phyloP scores from a whole-genome alignment of 2,329 filamentous ascomycete genomes.

The Tolypocladium guangdongense region DNA sequence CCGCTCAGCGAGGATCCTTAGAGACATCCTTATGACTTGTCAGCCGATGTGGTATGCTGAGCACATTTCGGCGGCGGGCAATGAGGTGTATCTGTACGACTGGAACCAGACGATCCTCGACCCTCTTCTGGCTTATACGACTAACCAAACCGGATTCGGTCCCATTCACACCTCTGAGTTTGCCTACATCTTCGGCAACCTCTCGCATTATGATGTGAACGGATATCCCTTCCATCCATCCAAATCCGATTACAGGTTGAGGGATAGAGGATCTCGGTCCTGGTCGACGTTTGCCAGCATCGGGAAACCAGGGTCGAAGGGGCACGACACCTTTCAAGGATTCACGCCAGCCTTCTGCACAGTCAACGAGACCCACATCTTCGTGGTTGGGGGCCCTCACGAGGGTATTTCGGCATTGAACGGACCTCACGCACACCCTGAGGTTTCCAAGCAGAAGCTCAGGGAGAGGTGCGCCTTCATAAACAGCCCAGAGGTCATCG shows the following conservation, averaged over 20 bases:
- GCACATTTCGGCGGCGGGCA: slow-evolving; percentile 24
- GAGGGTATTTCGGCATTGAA: slow-evolving; percentile 31
- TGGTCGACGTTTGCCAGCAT: slow-evolving; percentile 35
- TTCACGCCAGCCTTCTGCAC: slow-evolving; percentile 27
- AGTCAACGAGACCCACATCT: slow-evolving; percentile 19
- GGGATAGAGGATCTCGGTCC: slow-evolving; percentile 27
- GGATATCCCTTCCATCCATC: slow-evolving; percentile 24
- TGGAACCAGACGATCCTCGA: slow-evolving; percentile 45
- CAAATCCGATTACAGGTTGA: slow-evolving; percentile 27
- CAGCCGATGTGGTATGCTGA: slow-evolving; percentile 31
- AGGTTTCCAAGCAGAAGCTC: slow-evolving; percentile 28
- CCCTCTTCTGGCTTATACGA: slow-evolving; percentile 23
- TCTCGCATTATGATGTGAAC: slow-evolving; percentile 29
- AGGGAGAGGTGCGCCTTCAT: slow-evolving; percentile 35
- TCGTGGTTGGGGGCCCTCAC: slow-evolving; percentile 31
- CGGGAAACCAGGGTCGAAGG: slow-evolving; percentile 21
- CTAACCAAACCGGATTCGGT: slow-evolving; percentile 27
- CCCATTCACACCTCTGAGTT: slow-evolving; percentile 42
- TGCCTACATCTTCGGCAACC: slow-evolving; percentile 38
- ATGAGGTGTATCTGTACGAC: slow-evolving; percentile 35
- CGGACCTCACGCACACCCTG: slow-evolving; percentile 20
- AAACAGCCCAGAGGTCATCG: slow-evolving; percentile 31
- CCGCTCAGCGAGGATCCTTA: slow-evolving; percentile 35
- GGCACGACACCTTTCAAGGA: slow-evolving; percentile 26
- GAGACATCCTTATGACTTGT: slow-evolving; percentile 41